Conservation (phyloP, 352 stramenopile genomes). For the Phytophthora foliorum region DNA sequence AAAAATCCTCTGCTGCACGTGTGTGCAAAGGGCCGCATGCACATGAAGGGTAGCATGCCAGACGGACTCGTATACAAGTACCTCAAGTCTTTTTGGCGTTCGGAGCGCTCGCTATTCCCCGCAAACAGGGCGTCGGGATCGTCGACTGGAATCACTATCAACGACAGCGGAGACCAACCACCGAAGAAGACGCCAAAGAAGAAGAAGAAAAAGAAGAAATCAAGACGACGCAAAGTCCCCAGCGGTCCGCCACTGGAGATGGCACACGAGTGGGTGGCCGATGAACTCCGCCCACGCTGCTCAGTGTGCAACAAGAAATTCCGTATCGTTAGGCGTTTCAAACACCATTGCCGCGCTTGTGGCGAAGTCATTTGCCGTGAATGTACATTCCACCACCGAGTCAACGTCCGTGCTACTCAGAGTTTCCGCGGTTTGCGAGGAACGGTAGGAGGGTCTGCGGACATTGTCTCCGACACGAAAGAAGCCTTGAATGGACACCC, state of each 20-base stretch:
- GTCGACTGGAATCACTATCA: constrained; percentile 31
- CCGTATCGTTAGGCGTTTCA: constrained; percentile 60
- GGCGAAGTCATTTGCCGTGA: constrained; percentile 72
- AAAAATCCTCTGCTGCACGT: constrained; percentile 60
- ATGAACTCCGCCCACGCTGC: constrained; percentile 62
- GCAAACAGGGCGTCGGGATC: constrained; percentile 32
- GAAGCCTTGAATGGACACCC: constrained; percentile 3
- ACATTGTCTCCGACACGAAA: constrained; percentile 22
- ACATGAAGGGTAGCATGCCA: constrained; percentile 72
- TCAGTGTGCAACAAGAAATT: constrained; percentile 75
- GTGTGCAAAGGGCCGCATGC: constrained; percentile 62
- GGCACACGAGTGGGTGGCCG: constrained; percentile 67
- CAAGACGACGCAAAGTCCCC: constrained; percentile 34
- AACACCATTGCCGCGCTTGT: constrained; percentile 81
- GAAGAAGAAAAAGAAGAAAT: constrained; percentile 39
- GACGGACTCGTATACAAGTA: constrained; percentile 66
- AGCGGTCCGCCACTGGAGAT: constrained; percentile 56
- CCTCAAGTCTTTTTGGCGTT: constrained; percentile 69
- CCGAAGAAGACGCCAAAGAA: constrained; percentile 30
- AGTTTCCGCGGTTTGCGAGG: constrained; percentile 35
- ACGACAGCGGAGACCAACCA: constrained; percentile 8
- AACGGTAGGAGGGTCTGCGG: constrained; percentile 27
- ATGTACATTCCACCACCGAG: constrained; percentile 55
- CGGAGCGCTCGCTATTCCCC: constrained; percentile 49
- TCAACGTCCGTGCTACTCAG: constrained; percentile 50